Percentiles rank a stretch among this genome's conserved stretches.
Conservation (phyloP, 495 filamentous ascomycete genomes). For the Podospora bellae-mahoneyi region DNA sequence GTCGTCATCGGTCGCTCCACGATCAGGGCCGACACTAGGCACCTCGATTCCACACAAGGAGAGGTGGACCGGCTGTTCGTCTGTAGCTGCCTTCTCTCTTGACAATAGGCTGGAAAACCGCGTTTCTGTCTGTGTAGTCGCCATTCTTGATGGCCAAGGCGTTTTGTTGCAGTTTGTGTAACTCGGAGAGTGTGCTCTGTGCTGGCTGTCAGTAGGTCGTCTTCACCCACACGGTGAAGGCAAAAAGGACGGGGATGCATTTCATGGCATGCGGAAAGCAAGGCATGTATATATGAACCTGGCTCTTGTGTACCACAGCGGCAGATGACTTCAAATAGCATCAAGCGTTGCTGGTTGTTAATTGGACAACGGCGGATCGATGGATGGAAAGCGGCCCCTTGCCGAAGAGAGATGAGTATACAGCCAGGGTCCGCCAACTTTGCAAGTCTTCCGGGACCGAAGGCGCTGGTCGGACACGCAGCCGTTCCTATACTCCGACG, state of each 20-base stretch:
- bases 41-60: neutral
- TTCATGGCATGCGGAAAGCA: too few relatives aligned
- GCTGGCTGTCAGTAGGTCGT: too few relatives aligned
- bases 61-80: neutral
- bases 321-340: neutral
- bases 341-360: neutral
- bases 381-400: constrained; percentile 5
- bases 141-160: neutral
- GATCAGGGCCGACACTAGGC: neutral
- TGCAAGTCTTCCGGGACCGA: constrained; percentile 21
- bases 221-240: too few relatives aligned
- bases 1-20: neutral
- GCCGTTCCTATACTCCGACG: constrained; percentile 5
- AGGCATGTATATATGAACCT: too few relatives aligned
- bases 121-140: neutral
- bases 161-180: too few relatives aligned
- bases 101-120: neutral
- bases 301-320: neutral
- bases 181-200: too few relatives aligned
- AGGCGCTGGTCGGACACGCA: constrained; percentile 20
- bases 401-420: neutral
- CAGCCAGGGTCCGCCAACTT: neutral
- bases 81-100: neutral
- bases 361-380: neutral
- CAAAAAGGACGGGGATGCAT: too few relatives aligned